phyloP scores from a whole-genome alignment of 2,329 filamentous ascomycete species.

The Bipolaris victoriae region DNA sequence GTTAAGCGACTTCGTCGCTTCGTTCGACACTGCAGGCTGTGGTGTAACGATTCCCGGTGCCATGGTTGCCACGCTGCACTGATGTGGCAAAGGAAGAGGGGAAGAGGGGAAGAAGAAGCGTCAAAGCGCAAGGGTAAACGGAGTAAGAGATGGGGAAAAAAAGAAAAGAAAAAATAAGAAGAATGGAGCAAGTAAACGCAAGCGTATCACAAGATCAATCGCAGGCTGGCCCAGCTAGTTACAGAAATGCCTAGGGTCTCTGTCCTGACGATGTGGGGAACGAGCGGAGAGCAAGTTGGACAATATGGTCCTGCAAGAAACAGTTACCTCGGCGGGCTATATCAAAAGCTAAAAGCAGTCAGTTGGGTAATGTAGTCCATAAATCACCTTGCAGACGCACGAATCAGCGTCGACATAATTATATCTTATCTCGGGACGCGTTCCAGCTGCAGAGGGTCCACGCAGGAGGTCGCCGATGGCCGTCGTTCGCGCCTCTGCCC shows the following conservation, averaged over 20 bases:
- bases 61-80: constrained; percentile 52
- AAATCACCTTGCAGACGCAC: constrained; percentile 3
- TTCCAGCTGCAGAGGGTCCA: constrained; percentile 18
- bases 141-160: background rate
- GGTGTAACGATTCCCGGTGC: constrained; percentile 60
- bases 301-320: background rate
- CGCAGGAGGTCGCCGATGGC: constrained; percentile 39
- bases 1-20: constrained; percentile 57
- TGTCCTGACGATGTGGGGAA: background rate
- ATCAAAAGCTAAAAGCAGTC: constrained; percentile 3
- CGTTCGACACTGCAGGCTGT: constrained; percentile 53
- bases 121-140: background rate
- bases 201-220: background rate
- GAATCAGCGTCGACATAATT: constrained; percentile 25
- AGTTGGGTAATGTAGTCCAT: constrained; percentile 2
- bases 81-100: background rate
- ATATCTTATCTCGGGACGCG: constrained; percentile 23
- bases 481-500: constrained; percentile 22
- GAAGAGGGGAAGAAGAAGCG: background rate
- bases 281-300: constrained; percentile 1
- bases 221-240: background rate
- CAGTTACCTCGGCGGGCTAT: constrained; percentile 1
- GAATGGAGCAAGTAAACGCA: background rate
- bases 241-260: background rate
- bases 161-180: background rate